Base-by-base conservation (phyloP, 2,329 filamentous ascomycete genomes). In the Saccharata proteae region DNA sequence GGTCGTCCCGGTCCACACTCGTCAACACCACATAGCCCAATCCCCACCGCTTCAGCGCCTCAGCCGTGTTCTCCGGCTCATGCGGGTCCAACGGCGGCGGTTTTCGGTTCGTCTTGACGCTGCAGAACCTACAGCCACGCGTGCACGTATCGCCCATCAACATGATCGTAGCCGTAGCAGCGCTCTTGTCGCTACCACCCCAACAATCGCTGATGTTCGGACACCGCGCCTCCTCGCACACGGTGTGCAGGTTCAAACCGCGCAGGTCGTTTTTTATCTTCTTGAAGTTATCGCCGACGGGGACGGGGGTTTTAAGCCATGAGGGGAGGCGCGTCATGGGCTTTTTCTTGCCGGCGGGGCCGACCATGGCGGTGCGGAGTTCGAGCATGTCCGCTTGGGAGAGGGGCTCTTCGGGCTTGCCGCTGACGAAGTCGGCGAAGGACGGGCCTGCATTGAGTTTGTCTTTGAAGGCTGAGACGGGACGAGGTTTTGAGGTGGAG, bases 61-160 rank as follows among this genome's bases (percentile, higher is more conserved):
- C 90, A 8, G 90, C 86, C 2, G 85, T 93, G 58, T 98, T 78
- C 65, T 98, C 90, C 1, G 90, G 90, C 61, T 98, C 90, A 57
- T 96, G 88, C 2, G 83, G 81, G 54, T 98, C 90, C 29, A 98
- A 69, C 8, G 90, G 82, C 9, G 84, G 77, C 0, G 75, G 75
- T 1, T 65, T 61, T 25, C 80, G 76, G 36, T 65, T 77, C 3
- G 90, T 98, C 69, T 96, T 96, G 31, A 98, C 90, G 42, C 79
- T 84, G 69, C 90, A 98, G 66, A 98, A 98, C 32, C 90, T 75
- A 59, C 90, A 98, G 12, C 88, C 90, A 38, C 90, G 73, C 12
- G 90, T 98, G 59, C 90, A 98, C 6, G 88, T 96, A 57, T 98
- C 90, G 41, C 90, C 90, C 86, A 96, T 96, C 28, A 98, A 65